Evolutionary conservation across 2,329 filamentous ascomycete species (phyloP).

Genomic region (Penicillium sp.): DNA sequence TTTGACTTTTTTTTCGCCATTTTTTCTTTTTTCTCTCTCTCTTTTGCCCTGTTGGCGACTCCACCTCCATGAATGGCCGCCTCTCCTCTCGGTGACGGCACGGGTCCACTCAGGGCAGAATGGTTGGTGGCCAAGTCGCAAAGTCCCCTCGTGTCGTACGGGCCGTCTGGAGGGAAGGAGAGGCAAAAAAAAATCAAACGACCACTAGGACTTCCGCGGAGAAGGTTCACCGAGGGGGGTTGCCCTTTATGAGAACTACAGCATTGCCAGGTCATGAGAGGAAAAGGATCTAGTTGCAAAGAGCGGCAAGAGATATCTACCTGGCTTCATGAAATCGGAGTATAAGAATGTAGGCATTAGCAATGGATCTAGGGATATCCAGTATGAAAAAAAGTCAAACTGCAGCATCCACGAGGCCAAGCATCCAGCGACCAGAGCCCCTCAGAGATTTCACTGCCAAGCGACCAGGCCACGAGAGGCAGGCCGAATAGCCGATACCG

Average conservation of each 20-base stretch:
- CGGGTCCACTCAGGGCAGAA: constrained; percentile 18
- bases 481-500: constrained; percentile 22
- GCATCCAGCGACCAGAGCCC: background rate
- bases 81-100: constrained; percentile 12
- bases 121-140: constrained; percentile 13
- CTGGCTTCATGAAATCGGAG: background rate
- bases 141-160: constrained; percentile 14
- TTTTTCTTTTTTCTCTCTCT: constrained; percentile 14
- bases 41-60: constrained; percentile 10
- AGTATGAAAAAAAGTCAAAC: background rate
- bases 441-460: constrained; percentile 2
- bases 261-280: background rate
- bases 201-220: constrained; percentile 5
- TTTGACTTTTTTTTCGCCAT: constrained; percentile 15
- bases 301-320: background rate
- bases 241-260: background rate
- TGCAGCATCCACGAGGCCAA: background rate
- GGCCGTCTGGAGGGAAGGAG: constrained; percentile 7
- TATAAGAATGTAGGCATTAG: background rate
- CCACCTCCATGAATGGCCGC: constrained; percentile 15
- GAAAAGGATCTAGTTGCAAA: background rate
- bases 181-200: background rate
- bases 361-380: background rate
- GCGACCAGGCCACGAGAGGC: background rate
- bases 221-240: background rate